These are phyloP conservation scores for Arachnopeziza araneosa DNA, from an alignment of 2,329 filamentous ascomycete species.

Conservation along the genomic window DNA sequence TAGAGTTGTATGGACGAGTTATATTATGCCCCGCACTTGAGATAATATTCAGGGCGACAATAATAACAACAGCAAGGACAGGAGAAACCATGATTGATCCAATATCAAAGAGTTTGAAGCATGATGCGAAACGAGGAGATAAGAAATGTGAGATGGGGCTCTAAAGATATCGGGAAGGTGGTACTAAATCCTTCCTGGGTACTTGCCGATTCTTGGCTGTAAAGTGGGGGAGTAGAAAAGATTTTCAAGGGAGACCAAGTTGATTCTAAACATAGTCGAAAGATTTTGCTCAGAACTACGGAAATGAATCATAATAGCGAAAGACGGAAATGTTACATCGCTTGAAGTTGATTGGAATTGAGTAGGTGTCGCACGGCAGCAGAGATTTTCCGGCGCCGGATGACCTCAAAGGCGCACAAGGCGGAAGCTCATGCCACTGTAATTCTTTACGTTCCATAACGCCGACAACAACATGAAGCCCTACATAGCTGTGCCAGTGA, in stretches of 20 bases:
- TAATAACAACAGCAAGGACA: background rate
- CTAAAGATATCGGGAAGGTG: too few relatives aligned
- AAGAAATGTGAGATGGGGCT: too few relatives aligned
- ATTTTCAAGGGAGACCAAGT: too few relatives aligned
- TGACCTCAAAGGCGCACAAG: background rate
- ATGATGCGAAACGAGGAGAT: too few relatives aligned
- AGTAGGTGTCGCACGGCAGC: background rate
- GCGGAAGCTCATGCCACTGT: background rate
- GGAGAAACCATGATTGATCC: background rate
- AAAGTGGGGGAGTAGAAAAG: too few relatives aligned
- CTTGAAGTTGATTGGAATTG: background rate
- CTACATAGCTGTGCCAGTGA: constrained; percentile 52
- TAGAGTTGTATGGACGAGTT: background rate
- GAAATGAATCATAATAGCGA: too few relatives aligned
- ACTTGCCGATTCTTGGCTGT: too few relatives aligned
- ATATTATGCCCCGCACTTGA: constrained; percentile 8
- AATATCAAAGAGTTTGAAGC: background rate
- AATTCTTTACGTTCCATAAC: background rate
- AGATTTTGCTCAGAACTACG: too few relatives aligned
- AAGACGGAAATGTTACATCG: background rate
- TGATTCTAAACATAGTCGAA: too few relatives aligned
- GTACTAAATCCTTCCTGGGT: too few relatives aligned
- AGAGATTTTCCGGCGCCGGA: background rate
- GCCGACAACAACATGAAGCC: constrained; percentile 44
- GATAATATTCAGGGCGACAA: background rate